Percentiles rank a stretch among this genome's conserved stretches.
These are phyloP conservation scores for Volvariella surrecta DNA, from an alignment of 1,284 basidiomycete species.

Conservation along the genomic window DNA sequence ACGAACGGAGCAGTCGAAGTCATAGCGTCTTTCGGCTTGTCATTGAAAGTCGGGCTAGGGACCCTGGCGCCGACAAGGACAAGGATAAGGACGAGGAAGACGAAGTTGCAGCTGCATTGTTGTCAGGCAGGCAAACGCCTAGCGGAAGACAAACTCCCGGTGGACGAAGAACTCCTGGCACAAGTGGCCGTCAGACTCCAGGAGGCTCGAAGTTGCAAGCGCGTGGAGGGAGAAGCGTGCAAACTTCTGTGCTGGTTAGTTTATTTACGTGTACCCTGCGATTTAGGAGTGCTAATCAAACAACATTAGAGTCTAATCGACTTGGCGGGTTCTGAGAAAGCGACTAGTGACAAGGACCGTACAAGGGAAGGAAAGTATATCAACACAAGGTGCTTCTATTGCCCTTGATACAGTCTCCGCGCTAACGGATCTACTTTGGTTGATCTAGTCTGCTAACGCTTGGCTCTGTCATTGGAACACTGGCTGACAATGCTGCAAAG, in stretches of 20 bases:
- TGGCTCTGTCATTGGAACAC: constrained; percentile 81
- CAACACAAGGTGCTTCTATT: constrained; percentile 51
- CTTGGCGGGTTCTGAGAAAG: constrained; percentile 95
- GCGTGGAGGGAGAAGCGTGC: constrained; percentile 64
- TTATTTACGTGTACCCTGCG: neutral
- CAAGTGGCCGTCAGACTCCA: constrained; percentile 41
- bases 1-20: constrained; percentile 86
- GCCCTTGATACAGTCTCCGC: neutral
- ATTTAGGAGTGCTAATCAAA: neutral
- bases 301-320: constrained; percentile 89
- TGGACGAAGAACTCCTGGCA: constrained; percentile 42
- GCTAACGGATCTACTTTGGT: neutral
- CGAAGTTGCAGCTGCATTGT: constrained; percentile 13
- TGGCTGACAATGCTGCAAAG: constrained; percentile 81
- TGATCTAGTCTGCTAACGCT: constrained; percentile 73
- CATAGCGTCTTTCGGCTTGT: constrained; percentile 92
- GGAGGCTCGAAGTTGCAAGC: constrained; percentile 65
- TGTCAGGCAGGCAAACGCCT: constrained; percentile 28
- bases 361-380: constrained; percentile 92
- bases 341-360: constrained; percentile 88
- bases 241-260: constrained; percentile 72
- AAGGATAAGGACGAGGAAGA: constrained; percentile 33
- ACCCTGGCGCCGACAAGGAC: constrained; percentile 20
- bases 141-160: constrained; percentile 14
- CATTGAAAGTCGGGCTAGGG: constrained; percentile 70